A percentile compares a stretch with the other conserved stretches of the same genome.
Evolutionary conservation across 1,284 basidiomycete species (phyloP).

Genomic region (Puccinia novopanici): DNA sequence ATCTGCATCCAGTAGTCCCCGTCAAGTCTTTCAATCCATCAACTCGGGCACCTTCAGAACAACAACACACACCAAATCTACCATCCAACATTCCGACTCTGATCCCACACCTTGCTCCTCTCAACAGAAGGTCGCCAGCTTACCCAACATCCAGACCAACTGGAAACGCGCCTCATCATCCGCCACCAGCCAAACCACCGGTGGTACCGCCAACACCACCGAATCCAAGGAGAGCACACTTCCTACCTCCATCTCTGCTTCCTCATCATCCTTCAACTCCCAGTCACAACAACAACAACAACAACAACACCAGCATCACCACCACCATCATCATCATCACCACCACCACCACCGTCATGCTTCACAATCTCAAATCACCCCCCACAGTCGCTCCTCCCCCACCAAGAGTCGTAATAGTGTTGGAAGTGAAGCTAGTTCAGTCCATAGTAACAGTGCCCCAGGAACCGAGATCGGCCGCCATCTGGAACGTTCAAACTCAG

Average conservation of each 20-base stretch:
- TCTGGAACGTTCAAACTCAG: conserved; percentile 38
- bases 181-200: conserved; percentile 72
- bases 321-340: conserved; percentile 61
- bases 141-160: not conserved
- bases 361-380: conserved; percentile 52
- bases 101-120: not conserved
- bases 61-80: conserved; percentile 7
- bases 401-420: conserved; percentile 69
- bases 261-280: conserved; percentile 58
- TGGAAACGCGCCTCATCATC: conserved; percentile 80
- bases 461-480: conserved; percentile 70
- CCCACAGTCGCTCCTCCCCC: conserved; percentile 55
- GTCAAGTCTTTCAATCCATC: conserved; percentile 3
- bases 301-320: conserved; percentile 67
- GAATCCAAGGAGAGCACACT: conserved; percentile 80
- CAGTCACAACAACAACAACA: conserved; percentile 54
- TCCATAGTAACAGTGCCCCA: conserved; percentile 68
- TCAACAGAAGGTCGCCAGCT: not conserved
- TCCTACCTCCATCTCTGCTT: conserved; percentile 74
- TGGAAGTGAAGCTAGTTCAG: conserved; percentile 78
- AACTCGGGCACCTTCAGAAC: not conserved
- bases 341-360: conserved; percentile 65
- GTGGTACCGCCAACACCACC: conserved; percentile 66
- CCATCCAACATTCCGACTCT: not conserved
- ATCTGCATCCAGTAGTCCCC: conserved; percentile 27